phyloP scores from a whole-genome alignment of 768 basidiomycete species.

The Boletus vinaceobasis region DNA sequence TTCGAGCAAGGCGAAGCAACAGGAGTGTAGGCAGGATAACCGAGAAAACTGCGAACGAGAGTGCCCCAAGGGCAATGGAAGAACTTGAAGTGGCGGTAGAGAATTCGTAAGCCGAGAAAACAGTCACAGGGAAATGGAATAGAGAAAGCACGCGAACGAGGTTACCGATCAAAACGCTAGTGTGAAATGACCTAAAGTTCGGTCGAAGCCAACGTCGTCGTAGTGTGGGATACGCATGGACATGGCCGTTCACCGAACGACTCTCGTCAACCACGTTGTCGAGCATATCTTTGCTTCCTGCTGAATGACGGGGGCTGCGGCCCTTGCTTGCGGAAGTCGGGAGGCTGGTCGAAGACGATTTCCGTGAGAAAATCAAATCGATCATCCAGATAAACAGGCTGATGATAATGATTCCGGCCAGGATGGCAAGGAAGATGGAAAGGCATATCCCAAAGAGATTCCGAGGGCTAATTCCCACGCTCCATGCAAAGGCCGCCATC shows the following conservation, averaged over 20 bases:
- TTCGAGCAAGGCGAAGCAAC: constrained; percentile 72
- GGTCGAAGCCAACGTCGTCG: constrained; percentile 40
- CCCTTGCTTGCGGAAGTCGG: constrained; percentile 20
- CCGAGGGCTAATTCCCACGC: constrained; percentile 76
- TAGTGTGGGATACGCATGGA: constrained; percentile 21
- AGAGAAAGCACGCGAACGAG: constrained; percentile 85
- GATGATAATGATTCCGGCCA: constrained; percentile 66
- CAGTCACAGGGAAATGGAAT: constrained; percentile 93
- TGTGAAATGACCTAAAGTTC: constrained; percentile 75
- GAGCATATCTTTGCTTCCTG: constrained; percentile 50
- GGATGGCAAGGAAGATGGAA: constrained; percentile 76
- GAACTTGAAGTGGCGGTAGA: constrained; percentile 47
- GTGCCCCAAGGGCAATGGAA: constrained; percentile 72
- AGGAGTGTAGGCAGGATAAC: constrained; percentile 73
- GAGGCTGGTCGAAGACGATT: constrained; percentile 15
- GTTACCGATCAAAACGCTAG: constrained; percentile 82
- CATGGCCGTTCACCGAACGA: constrained; percentile 27
- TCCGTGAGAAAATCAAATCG: constrained; percentile 49
- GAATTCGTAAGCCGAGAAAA: constrained; percentile 75
- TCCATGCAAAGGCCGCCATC: constrained; percentile 79
- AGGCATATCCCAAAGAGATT: constrained; percentile 83
- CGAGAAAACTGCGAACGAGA: constrained; percentile 79
- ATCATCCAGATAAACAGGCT: constrained; percentile 71
- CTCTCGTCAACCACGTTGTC: constrained; percentile 34
- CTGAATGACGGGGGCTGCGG: constrained; percentile 42